Percentiles rank a stretch among this genome's conserved stretches.
phyloP scores from a whole-genome alignment of 768 basidiomycete species.

The Leucocoprinus birnbaumii region DNA sequence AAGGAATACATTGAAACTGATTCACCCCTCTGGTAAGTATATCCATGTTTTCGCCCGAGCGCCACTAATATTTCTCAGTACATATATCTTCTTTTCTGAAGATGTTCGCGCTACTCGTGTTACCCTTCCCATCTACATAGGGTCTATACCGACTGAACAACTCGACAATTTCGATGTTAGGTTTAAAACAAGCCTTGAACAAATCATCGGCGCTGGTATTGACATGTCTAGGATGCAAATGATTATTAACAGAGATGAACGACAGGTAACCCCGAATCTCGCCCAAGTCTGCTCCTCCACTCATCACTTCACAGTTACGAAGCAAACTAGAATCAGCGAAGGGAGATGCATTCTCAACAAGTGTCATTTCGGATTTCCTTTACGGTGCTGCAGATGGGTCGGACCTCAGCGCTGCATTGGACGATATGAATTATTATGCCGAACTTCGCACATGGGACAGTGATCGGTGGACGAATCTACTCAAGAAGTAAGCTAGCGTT shows the following conservation, averaged over 20 bases:
- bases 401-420: constrained; percentile 67
- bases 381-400: constrained; percentile 85
- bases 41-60: not conserved
- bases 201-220: constrained; percentile 71
- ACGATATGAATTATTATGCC: constrained; percentile 75
- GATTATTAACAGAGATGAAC: constrained; percentile 84
- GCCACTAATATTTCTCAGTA: constrained; percentile 37
- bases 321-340: constrained; percentile 82
- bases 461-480: constrained; percentile 71
- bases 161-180: constrained; percentile 70
- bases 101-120: constrained; percentile 69
- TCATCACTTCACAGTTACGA: constrained; percentile 51
- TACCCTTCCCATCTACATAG: constrained; percentile 74
- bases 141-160: constrained; percentile 80
- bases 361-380: constrained; percentile 79
- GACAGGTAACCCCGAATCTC: constrained; percentile 54
- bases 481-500: constrained; percentile 54
- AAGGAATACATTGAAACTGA: constrained; percentile 94
- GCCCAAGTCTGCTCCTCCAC: constrained; percentile 7
- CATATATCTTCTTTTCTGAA: constrained; percentile 83
- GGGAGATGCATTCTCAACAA: constrained; percentile 74
- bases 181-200: constrained; percentile 64
- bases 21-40: constrained; percentile 76
- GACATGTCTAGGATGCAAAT: constrained; percentile 90
- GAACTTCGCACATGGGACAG: constrained; percentile 68